These are phyloP conservation scores for Zasmidium angulare DNA, from an alignment of 2,329 filamentous ascomycete genomes.

Conservation along the genomic window DNA sequence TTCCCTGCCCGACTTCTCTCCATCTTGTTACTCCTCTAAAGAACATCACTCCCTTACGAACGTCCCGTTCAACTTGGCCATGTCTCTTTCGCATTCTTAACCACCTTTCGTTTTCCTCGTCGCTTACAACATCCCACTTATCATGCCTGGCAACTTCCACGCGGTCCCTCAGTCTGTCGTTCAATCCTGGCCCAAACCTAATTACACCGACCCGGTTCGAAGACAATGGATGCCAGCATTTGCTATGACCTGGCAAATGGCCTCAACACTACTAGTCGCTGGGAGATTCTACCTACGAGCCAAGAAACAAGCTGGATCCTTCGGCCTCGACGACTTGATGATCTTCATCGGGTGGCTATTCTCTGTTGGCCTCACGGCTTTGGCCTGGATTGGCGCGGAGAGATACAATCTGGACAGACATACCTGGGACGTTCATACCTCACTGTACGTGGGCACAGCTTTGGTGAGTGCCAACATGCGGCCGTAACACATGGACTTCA, in stretches of 20 bases:
- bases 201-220: constrained; percentile 16
- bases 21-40: background rate
- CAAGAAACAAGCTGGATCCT: constrained; percentile 21
- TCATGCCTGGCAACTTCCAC: constrained; percentile 17
- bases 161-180: constrained; percentile 10
- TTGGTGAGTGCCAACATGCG: constrained; percentile 15
- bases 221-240: constrained; percentile 28
- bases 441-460: constrained; percentile 17
- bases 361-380: constrained; percentile 22
- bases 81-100: constrained; percentile 3
- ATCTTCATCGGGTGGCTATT: constrained; percentile 27
- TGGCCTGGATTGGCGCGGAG: constrained; percentile 16
- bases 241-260: constrained; percentile 21
- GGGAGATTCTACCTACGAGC: constrained; percentile 24
- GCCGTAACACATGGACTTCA: background rate
- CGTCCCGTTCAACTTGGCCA: background rate
- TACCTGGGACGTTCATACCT: constrained; percentile 24
- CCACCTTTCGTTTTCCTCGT: background rate
- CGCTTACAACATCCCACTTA: background rate
- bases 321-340: constrained; percentile 26
- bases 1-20: background rate
- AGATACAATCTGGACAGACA: constrained; percentile 24
- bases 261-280: constrained; percentile 20
- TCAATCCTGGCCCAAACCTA: constrained; percentile 10
- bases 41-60: background rate